Evolutionary conservation across 768 basidiomycete species (phyloP), one percentile per base, ranked within the genome.

Genomic region (Gyrodon lividus): DNA sequence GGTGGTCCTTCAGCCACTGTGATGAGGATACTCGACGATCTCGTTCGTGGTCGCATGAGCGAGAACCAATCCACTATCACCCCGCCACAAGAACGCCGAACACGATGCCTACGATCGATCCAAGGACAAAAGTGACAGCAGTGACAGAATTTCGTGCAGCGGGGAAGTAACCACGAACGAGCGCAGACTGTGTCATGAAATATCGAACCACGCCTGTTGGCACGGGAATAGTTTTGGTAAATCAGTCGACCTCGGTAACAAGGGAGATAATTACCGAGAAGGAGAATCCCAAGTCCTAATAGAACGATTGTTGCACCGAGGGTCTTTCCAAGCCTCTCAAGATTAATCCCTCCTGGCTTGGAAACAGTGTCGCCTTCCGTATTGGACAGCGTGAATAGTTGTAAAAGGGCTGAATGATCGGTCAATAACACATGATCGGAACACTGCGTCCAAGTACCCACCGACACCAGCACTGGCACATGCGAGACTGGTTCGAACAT

Each of bases 401-500:
- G 82, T 0, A 84, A 78, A 7, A 83, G 71, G n/a, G 78, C 81
- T 56, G 16, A 2, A 54, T 16, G 26, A 20, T 54, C 10, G 50
- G 13, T 43, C 24, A 35, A 20, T 19, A 30, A 17, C 17, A 20
- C 1, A 20, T 23, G 16, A 20, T 10, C 17, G 4, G 23, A 17
- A 10, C 2, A 14, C 10, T 31, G 12, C 3, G 12, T 22, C 20
- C 35, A 41, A 50, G 30, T 22, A 73, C 80, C 57, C 50, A 82
- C 82, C 83, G 31, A 86, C 81, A 28, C 83, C 83, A 5, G 80
- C 71, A 2, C 80, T 76, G 3, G 81, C 78, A 33, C 83, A 72
- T 1, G 80, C 77, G 42, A 86, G 70, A 59, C 82, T 83, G 2
- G 83, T 86, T n/a, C 83, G 74, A 43, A 82, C 70, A 56, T 84